These are phyloP conservation scores for Aureobasidium sp. DNA, from an alignment of 2,329 filamentous ascomycete genomes.

Conservation along the genomic window DNA sequence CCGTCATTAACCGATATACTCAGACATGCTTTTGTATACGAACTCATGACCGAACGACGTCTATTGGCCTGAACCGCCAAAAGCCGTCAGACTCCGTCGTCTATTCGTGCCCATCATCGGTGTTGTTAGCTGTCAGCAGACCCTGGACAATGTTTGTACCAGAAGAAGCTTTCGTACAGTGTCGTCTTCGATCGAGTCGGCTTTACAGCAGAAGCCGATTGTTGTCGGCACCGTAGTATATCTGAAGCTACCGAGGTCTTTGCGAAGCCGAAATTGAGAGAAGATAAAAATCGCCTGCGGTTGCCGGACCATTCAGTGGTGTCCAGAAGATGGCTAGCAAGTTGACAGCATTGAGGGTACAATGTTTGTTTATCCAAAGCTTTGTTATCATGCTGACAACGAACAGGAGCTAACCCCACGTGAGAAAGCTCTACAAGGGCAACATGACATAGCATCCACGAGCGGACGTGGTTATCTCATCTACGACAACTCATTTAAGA, in stretches of 20 bases:
- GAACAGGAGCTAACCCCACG: background rate
- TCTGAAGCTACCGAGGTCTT: background rate
- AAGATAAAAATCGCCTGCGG: background rate
- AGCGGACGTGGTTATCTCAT: conserved; percentile 19
- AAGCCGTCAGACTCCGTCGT: conserved; percentile 1
- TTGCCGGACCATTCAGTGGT: background rate
- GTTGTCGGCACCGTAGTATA: background rate
- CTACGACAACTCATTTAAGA: conserved; percentile 23
- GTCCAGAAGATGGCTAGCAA: background rate
- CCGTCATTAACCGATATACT: background rate
- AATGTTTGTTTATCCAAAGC: too few relatives aligned
- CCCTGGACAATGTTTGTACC: background rate
- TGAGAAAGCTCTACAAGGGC: background rate
- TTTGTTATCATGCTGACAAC: background rate
- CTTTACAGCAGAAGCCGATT: background rate
- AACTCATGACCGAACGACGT: background rate
- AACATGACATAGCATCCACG: background rate
- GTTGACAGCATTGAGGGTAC: background rate
- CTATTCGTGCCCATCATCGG: background rate
- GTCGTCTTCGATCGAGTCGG: background rate
- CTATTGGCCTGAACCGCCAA: background rate
- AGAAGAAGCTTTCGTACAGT: background rate
- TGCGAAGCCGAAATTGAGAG: background rate
- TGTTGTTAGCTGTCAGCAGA: background rate
- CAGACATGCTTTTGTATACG: background rate